phyloP scores from a whole-genome alignment of 139 green algal genomes.

The Chlamydomonas asymmetrica region DNA sequence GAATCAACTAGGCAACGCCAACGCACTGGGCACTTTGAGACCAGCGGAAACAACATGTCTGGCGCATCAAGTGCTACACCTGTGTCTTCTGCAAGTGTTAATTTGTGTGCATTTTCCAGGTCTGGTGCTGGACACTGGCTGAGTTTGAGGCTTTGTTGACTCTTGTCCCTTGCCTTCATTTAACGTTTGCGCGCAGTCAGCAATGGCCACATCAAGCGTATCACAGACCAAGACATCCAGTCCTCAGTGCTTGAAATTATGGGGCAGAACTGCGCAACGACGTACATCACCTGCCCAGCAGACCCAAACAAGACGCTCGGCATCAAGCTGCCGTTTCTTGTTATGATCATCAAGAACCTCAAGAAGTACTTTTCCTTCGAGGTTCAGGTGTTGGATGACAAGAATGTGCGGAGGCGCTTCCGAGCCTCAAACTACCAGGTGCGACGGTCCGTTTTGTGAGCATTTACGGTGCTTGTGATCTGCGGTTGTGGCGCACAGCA shows the following conservation, averaged over 20 bases:
- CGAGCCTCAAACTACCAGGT: slow-evolving; percentile 97
- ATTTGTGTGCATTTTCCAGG: neutral
- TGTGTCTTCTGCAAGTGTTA: neutral
- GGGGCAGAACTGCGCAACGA: slow-evolving; percentile 88
- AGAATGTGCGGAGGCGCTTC: slow-evolving; percentile 95
- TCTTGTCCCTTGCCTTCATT: neutral
- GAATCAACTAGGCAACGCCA: too few species aligned
- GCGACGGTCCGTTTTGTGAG: neutral
- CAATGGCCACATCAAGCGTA: slow-evolving; percentile 95
- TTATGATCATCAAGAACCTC: slow-evolving; percentile 98
- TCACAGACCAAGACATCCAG: slow-evolving; percentile 97
- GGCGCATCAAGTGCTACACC: neutral
- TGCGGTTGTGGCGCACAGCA: neutral
- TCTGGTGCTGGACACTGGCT: neutral
- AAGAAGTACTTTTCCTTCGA: slow-evolving; percentile 98
- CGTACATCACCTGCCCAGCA: slow-evolving; percentile 91
- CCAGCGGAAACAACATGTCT: neutral
- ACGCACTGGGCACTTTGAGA: too few species aligned
- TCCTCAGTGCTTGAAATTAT: slow-evolving; percentile 92
- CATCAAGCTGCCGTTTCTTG: slow-evolving; percentile 97
- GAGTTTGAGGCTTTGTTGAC: neutral
- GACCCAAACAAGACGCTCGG: slow-evolving; percentile 89
- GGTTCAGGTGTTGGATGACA: slow-evolving; percentile 97
- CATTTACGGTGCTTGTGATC: neutral
- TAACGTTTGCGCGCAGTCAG: slow-evolving; percentile 62